Conservation (phyloP, 2,329 filamentous ascomycete genomes). For the Alternaria atra region DNA sequence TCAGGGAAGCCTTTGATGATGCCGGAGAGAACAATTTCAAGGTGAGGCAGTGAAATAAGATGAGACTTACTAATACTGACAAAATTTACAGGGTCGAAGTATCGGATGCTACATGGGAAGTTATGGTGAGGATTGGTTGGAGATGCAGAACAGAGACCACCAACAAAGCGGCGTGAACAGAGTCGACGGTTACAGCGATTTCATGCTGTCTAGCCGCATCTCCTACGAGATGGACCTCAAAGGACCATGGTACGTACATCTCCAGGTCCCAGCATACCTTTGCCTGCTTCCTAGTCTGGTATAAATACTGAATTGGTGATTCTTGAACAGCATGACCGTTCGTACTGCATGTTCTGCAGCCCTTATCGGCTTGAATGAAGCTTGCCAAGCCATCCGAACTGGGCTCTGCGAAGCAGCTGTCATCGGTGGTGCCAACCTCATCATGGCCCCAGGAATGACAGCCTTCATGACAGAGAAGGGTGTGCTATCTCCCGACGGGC, state of each 20-base stretch:
- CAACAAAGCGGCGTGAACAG: slow-evolving; percentile 12
- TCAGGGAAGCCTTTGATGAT: slow-evolving; percentile 40
- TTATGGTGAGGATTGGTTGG: slow-evolving; percentile 36
- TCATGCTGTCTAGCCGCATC: slow-evolving; percentile 34
- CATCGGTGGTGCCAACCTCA: slow-evolving; percentile 28
- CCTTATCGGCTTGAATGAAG: neutral
- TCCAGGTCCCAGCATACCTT: neutral
- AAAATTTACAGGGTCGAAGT: slow-evolving; percentile 32
- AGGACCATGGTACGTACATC: slow-evolving; percentile 34
- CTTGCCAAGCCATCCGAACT: slow-evolving; percentile 12
- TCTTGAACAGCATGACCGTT: neutral
- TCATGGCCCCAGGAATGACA: slow-evolving; percentile 16
- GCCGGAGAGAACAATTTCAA: slow-evolving; percentile 19
- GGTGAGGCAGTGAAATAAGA: slow-evolving; percentile 35
- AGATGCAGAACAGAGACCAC: slow-evolving; percentile 5
- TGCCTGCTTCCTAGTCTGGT: too few relatives aligned
- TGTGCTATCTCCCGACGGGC: slow-evolving; percentile 21
- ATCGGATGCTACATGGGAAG: slow-evolving; percentile 44
- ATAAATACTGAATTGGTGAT: neutral
- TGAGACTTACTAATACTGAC: neutral
- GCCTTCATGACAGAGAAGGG: slow-evolving; percentile 26
- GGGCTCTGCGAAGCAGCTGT: slow-evolving; percentile 21
- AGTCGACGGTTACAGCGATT: slow-evolving; percentile 24
- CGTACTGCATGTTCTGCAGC: slow-evolving; percentile 4
- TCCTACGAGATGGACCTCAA: slow-evolving; percentile 31